phyloP scores from a whole-genome alignment of 495 filamentous ascomycete genomes.

The Tuber brumale region DNA sequence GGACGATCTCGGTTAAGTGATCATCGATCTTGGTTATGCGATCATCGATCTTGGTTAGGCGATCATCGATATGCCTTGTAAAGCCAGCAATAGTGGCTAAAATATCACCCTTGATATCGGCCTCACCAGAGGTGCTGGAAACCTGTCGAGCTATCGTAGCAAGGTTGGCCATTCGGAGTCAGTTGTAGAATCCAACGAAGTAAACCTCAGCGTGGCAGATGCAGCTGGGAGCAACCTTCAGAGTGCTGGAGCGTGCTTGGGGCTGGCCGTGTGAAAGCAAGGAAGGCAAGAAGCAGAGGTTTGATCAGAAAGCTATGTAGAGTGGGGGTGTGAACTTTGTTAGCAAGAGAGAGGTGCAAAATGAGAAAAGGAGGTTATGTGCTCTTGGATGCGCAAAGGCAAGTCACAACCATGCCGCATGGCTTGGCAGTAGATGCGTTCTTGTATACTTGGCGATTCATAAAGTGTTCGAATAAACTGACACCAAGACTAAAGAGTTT shows the following conservation, averaged over 20 bases:
- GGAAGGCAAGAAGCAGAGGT: slow-evolving; percentile 28
- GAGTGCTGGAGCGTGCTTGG: slow-evolving; percentile 31
- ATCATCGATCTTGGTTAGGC: too few species aligned
- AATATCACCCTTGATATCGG: too few species aligned
- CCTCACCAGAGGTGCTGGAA: too few species aligned
- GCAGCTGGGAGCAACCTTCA: slow-evolving; percentile 35
- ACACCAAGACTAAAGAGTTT: too few species aligned
- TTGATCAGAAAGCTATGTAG: slow-evolving; percentile 28
- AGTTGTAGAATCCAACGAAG: slow-evolving; percentile 34
- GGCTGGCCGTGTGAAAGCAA: slow-evolving; percentile 18
- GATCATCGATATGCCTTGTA: too few species aligned
- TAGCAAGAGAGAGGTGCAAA: background rate
- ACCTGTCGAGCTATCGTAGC: too few species aligned
- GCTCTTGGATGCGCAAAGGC: background rate
- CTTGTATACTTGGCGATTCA: background rate
- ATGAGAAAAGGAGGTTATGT: background rate
- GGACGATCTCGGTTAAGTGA: too few species aligned
- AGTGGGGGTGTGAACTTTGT: slow-evolving; percentile 22
- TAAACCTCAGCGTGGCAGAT: slow-evolving; percentile 31
- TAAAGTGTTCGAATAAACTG: too few species aligned
- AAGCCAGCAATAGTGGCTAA: too few species aligned
- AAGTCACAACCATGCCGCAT: background rate
- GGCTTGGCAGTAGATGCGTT: background rate
- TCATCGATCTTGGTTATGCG: too few species aligned
- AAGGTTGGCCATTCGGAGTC: slow-evolving; percentile 15